These are phyloP conservation scores for Didymella pinodella DNA, from an alignment of 2,329 filamentous ascomycete genomes.

Conservation along the genomic window DNA sequence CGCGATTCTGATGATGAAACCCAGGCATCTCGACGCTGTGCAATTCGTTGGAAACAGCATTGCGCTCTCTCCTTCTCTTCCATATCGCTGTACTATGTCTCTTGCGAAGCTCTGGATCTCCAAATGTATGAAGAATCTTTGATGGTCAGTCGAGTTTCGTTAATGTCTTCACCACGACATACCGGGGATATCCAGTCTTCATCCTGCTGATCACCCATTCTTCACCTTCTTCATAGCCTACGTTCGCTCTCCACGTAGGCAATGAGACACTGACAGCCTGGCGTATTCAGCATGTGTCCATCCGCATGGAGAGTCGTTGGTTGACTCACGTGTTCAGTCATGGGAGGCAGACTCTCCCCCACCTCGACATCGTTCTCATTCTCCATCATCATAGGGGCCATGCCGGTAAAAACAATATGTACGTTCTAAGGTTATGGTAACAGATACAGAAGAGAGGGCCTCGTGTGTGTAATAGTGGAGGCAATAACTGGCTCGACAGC, in stretches of 20 bases:
- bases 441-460: constrained; percentile 7
- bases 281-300: constrained; percentile 26
- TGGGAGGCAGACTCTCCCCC: constrained; percentile 50
- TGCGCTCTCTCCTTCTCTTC: constrained; percentile 68
- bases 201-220: constrained; percentile 84
- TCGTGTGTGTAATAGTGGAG: constrained; percentile 15
- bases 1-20: constrained; percentile 72
- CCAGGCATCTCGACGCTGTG: constrained; percentile 74
- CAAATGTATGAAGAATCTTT: constrained; percentile 89
- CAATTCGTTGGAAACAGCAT: constrained; percentile 82
- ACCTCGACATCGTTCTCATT: constrained; percentile 49
- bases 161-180: constrained; percentile 29
- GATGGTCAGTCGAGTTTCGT: constrained; percentile 19
- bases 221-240: constrained; percentile 93
- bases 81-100: constrained; percentile 71
- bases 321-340: constrained; percentile 52
- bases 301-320: neutral
- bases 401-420: constrained; percentile 23
- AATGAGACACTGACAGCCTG: constrained; percentile 96
- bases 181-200: constrained; percentile 91
- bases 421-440: constrained; percentile 8
- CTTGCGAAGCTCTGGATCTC: constrained; percentile 76
- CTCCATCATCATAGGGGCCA: constrained; percentile 34
- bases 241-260: constrained; percentile 88
- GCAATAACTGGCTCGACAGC: constrained; percentile 14